phyloP scores from a whole-genome alignment of 2,329 filamentous ascomycete genomes.

The Fusarium sp. region DNA sequence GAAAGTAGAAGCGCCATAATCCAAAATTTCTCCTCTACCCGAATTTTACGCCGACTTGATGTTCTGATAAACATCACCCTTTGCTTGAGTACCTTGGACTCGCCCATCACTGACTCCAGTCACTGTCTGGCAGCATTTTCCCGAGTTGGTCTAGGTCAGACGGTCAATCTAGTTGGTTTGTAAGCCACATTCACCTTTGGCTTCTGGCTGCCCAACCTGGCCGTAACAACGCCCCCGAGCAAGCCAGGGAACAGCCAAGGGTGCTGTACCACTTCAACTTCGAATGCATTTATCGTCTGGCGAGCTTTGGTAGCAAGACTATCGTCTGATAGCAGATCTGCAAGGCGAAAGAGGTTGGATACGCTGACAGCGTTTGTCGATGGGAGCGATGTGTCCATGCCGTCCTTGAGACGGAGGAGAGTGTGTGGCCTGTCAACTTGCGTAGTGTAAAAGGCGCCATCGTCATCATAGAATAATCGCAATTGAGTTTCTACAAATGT shows the following conservation, averaged over 20 bases:
- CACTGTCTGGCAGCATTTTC: background rate
- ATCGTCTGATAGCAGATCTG: constrained; percentile 72
- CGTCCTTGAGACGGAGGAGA: constrained; percentile 90
- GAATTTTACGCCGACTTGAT: background rate
- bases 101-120: background rate
- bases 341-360: constrained; percentile 84
- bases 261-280: constrained; percentile 90
- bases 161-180: constrained; percentile 37
- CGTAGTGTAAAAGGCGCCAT: constrained; percentile 78
- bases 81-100: constrained; percentile 15
- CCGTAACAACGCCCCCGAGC: constrained; percentile 77
- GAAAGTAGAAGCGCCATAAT: background rate
- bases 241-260: constrained; percentile 90
- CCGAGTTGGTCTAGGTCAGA: constrained; percentile 6
- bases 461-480: constrained; percentile 77
- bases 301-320: constrained; percentile 71
- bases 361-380: constrained; percentile 90
- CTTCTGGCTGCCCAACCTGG: constrained; percentile 71
- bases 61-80: background rate
- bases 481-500: constrained; percentile 71
- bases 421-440: constrained; percentile 69
- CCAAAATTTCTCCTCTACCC: background rate
- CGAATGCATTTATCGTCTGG: constrained; percentile 84
- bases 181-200: constrained; percentile 44
- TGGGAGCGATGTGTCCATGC: constrained; percentile 91